Evolutionary conservation across 148 eudicot species (phyloP).

Genomic region (Persicaria tinctoria): DNA sequence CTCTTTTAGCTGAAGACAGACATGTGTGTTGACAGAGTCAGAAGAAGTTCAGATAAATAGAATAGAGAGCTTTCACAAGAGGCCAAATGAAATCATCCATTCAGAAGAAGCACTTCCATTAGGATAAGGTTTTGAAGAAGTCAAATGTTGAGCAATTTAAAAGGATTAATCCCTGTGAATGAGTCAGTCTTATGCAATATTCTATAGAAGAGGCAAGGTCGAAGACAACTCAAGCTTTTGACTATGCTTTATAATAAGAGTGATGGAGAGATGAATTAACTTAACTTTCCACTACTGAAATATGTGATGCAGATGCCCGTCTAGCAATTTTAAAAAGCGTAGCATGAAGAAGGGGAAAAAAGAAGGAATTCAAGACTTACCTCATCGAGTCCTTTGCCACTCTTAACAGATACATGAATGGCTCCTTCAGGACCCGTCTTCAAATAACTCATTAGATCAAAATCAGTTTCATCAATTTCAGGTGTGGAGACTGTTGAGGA

Average conservation of each 20-base stretch:
- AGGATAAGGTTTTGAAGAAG: not conserved
- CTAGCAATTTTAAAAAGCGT: conserved; percentile 2
- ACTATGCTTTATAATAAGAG: not conserved
- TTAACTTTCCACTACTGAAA: no score
- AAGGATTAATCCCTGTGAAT: not conserved
- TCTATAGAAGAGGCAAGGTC: not conserved
- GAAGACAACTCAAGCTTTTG: not conserved
- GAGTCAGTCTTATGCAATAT: conserved; percentile 3
- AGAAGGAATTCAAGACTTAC: conserved; percentile 25
- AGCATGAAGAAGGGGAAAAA: not conserved
- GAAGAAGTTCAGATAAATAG: not conserved
- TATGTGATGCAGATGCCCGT: not conserved
- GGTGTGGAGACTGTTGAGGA: conserved; percentile 46
- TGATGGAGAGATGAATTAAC: not conserved
- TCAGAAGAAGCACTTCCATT: not conserved
- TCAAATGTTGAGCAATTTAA: not conserved
- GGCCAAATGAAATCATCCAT: conserved; percentile 1
- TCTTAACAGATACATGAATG: conserved; percentile 69
- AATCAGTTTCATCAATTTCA: conserved; percentile 39
- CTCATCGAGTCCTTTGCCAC: conserved; percentile 64
- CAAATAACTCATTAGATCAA: conserved; percentile 61
- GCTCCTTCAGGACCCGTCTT: conserved; percentile 77
- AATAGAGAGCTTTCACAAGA: not conserved
- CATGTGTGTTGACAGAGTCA: not conserved
- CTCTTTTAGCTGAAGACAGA: conserved; percentile 50